Base-by-base conservation (phyloP, 805 yeast genomes). In the Candida awuae region DNA sequence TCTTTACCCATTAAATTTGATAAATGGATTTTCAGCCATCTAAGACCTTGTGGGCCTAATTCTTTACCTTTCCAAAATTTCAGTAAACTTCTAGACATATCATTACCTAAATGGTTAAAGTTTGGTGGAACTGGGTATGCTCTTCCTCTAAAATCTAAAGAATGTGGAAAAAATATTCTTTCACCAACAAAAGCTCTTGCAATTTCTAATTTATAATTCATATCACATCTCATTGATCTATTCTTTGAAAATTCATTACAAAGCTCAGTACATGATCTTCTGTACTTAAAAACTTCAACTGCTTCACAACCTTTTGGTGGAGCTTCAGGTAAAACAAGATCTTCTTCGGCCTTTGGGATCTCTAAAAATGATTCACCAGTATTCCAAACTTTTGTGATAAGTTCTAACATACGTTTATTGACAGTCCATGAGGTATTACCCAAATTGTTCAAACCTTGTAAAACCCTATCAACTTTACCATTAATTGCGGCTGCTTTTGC, bases 351-450 rank as follows among this genome's bases (percentile, higher is more conserved):
- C n/a, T 73, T 65, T 53, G 97, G 81, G 52, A 90, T 75, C 52
- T 86, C 80, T 57, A 81, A 59, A 61, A 84, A 76, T 48, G 67
- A 69, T 46, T 82, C 69, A 6, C 95, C 96, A 0, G 80, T 68
- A 58, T 92, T 92, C 98, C 98, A 92, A 42, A 81, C 78, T 43
- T 77, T 65, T 4, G 84, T 73, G 50, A 92, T 70, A 4, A 84
- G 69, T 25, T 77, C 70, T 46, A 85, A 78, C 6, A 92, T 66
- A 18, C 65, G 67, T 37, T 76, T 73, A 57, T 92, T 92, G 25
- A 92, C 80, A 1, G 97, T 83, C 98, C 98, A 92, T 0, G 95
- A 71, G 2, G 97, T 84, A 29, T 69, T 64, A 7, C 97, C 97
- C 39, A 90, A 62, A 12, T 83, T 90, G 54, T 86, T 87, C 43